These are phyloP conservation scores for Cucumis variabilis DNA, from an alignment of 331 rosid genomes.

Conservation along the genomic window DNA sequence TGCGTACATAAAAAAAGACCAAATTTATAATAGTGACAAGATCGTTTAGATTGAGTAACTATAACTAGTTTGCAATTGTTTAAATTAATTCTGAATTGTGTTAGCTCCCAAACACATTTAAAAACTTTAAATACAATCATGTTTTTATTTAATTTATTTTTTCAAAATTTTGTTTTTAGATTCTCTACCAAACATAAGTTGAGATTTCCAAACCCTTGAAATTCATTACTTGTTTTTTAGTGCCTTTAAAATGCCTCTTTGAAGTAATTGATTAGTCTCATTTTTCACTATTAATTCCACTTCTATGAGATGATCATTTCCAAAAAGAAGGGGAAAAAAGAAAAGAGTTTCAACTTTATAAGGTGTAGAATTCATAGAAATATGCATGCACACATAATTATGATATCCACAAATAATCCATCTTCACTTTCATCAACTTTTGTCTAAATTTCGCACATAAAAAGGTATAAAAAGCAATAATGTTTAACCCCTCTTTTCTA, in stretches of 20 bases:
- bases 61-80: too few relatives aligned
- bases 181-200: too few relatives aligned
- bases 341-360: background rate
- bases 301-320: background rate
- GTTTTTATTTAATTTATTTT: too few relatives aligned
- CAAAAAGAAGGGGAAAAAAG: background rate
- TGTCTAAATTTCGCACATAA: background rate
- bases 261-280: background rate
- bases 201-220: background rate
- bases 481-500: background rate
- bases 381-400: background rate
- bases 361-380: background rate
- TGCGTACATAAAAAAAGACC: too few relatives aligned
- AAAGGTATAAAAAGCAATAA: background rate
- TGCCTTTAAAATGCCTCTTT: background rate
- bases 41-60: too few relatives aligned
- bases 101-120: too few relatives aligned
- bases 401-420: background rate
- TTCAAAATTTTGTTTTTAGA: too few relatives aligned
- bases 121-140: too few relatives aligned
- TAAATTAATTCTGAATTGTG: too few relatives aligned
- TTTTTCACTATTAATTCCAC: background rate
- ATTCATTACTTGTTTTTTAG: background rate
- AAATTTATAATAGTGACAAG: too few relatives aligned
- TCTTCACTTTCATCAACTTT: constrained; percentile 22